Percentiles rank a stretch among this genome's conserved stretches.
Evolutionary conservation across 2,329 filamentous ascomycete species (phyloP).

Genomic region (Aphanocladium album): DNA sequence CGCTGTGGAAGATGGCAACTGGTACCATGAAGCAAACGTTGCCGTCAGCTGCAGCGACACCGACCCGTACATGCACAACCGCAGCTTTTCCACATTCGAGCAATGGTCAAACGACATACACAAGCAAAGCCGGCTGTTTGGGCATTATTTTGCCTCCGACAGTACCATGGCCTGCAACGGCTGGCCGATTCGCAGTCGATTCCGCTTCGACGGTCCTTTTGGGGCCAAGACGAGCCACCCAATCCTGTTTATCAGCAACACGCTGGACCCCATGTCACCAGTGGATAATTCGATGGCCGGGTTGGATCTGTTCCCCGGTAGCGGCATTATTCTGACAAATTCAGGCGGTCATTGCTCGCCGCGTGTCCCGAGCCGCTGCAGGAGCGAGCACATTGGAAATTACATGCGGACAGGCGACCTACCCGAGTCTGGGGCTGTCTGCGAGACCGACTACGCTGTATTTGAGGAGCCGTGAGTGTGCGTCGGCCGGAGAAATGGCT

Average conservation of each 20-base stretch:
- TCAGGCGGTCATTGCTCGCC: not conserved
- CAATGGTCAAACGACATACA: not conserved
- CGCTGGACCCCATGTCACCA: not conserved
- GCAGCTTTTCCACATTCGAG: not conserved
- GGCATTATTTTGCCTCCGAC: not conserved
- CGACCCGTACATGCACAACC: not conserved
- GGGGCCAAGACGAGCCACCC: not conserved
- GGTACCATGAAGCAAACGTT: slow-evolving; percentile 1
- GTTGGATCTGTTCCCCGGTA: not conserved
- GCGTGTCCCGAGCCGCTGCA: not conserved
- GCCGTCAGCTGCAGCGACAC: slow-evolving; percentile 1
- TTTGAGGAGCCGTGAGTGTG: not conserved
- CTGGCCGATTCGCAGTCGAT: not conserved
- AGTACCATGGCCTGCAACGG: not conserved
- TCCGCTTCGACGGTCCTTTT: not conserved
- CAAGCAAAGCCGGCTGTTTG: not conserved
- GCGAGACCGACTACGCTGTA: not conserved
- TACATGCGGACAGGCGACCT: not conserved
- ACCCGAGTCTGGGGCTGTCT: not conserved
- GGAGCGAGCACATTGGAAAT: not conserved
- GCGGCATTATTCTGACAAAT: not conserved
- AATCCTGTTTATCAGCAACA: not conserved
- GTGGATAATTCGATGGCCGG: not conserved
- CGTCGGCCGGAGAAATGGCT: not conserved
- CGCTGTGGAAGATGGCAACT: not conserved